Conservation (phyloP, 2,329 filamentous ascomycete genomes). For the Pseudonectria foliicola region DNA sequence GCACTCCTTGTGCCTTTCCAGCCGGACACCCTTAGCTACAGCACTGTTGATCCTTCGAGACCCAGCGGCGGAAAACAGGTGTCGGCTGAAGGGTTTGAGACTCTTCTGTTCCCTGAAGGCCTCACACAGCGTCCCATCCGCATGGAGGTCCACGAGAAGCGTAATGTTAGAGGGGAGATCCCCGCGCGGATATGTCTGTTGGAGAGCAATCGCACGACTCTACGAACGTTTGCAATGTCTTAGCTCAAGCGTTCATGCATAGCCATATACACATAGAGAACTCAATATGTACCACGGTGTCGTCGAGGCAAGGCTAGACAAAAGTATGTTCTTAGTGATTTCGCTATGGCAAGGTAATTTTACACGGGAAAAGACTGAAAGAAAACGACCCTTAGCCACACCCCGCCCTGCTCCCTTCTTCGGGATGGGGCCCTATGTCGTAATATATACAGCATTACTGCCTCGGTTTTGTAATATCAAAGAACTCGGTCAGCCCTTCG, state of each 20-base stretch:
- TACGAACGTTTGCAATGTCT: conserved; percentile 40
- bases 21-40: conserved; percentile 29
- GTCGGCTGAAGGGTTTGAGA: conserved; percentile 9
- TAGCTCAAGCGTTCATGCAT: background rate
- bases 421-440: no score
- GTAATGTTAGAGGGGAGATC: conserved; percentile 37
- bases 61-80: conserved; percentile 4
- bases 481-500: conserved; percentile 71
- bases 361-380: conserved; percentile 8
- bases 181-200: conserved; percentile 45
- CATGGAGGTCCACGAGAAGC: conserved; percentile 45
- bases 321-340: conserved; percentile 7
- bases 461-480: conserved; percentile 60
- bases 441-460: conserved; percentile 18
- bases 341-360: conserved; percentile 16
- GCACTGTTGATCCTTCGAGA: conserved; percentile 24
- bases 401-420: background rate
- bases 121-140: conserved; percentile 31
- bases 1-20: conserved; percentile 31
- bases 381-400: background rate
- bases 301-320: background rate
- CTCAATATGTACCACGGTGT: background rate
- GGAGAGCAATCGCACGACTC: conserved; percentile 38
- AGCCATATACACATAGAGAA: no score
- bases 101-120: conserved; percentile 22